Evolutionary conservation across 2,329 filamentous ascomycete genomes (phyloP), one percentile per base, ranked within the genome.

Genomic region (Aureobasidium sp.): DNA sequence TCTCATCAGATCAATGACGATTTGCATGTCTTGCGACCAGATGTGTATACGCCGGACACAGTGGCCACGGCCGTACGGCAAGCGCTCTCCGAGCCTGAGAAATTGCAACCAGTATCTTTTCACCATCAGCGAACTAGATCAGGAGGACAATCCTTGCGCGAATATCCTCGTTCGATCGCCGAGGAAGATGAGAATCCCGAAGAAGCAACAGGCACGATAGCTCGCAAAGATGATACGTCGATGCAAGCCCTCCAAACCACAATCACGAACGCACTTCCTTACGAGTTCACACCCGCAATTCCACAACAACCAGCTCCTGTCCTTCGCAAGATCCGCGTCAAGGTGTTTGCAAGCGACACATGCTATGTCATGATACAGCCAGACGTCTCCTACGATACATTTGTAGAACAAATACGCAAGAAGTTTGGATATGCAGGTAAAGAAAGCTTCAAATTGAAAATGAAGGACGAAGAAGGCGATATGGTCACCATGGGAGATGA

Each of bases 401-500:
- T 99, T 48, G 86, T 88, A 44, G 86, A 87, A 65, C 86, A 87
- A 64, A 89, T 99, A 63, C 84, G 88, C 51, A 88, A 92, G 65
- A 99, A 99, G 76, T 96, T 97, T 71, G 87, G 84, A 15, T 80
- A 97, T 6, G 36, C 36, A 46, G 62, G 79, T 83, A 61, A 78
- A 87, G 65, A 84, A 27, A 65, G 85, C 63, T 93, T 97, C 78
- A 95, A 92, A 81, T 87, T 97, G 75, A 94, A 94, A 79, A 85
- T 92, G 68, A 85, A 83, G 70, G 91, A 95, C 66, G 94, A 97
- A 68, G 88, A 90, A 67, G 89, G 88, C 3, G 93, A 97, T 71
- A 93, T 97, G 89, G 95, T 99, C 71, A 97, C 93, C 36, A 88
- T 99, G 84, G 92, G 89, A 34, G 94, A 99, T 74, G 90, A 97